Percentiles rank a stretch among this genome's conserved stretches.
phyloP scores from a whole-genome alignment of 1,284 basidiomycete genomes.

The Cryptococcus sp. region DNA sequence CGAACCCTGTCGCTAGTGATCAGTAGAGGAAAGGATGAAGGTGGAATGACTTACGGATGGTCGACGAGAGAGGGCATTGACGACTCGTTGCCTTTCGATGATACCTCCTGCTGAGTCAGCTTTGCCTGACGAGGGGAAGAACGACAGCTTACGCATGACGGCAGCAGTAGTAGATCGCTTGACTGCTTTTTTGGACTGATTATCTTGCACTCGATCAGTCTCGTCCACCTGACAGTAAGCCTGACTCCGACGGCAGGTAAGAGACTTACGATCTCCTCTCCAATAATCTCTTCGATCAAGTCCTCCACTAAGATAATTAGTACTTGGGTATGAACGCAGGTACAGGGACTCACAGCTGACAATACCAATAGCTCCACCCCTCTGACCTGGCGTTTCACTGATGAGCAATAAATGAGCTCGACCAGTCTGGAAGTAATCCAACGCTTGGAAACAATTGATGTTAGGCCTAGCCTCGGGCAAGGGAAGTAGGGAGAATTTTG shows the following conservation, averaged over 20 bases:
- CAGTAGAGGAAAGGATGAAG: slow-evolving; percentile 1
- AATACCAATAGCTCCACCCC: slow-evolving; percentile 76
- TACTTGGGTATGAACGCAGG: not conserved
- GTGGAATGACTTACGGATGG: slow-evolving; percentile 29
- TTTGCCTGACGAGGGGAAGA: not conserved
- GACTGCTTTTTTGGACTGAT: slow-evolving; percentile 67
- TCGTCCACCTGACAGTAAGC: slow-evolving; percentile 64
- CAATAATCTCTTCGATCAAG: slow-evolving; percentile 44
- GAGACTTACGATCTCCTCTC: slow-evolving; percentile 5
- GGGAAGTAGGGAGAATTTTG: slow-evolving; percentile 69
- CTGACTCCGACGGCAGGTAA: no score
- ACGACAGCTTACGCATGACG: slow-evolving; percentile 59
- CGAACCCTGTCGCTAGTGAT: not conserved
- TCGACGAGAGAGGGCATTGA: slow-evolving; percentile 36
- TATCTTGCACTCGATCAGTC: slow-evolving; percentile 81
- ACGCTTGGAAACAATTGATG: slow-evolving; percentile 68
- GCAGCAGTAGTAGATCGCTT: slow-evolving; percentile 66
- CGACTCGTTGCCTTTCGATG: slow-evolving; percentile 47
- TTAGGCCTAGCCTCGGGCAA: slow-evolving; percentile 83
- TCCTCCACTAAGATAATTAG: slow-evolving; percentile 39
- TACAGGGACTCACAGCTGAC: slow-evolving; percentile 51
- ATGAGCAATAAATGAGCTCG: slow-evolving; percentile 88
- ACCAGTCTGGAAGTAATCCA: slow-evolving; percentile 78
- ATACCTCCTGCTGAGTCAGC: slow-evolving; percentile 40
- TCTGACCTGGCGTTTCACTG: slow-evolving; percentile 71